Base-by-base conservation (phyloP, 192 early-diverging fungal genomes). In the Rhizophagus sp. region DNA sequence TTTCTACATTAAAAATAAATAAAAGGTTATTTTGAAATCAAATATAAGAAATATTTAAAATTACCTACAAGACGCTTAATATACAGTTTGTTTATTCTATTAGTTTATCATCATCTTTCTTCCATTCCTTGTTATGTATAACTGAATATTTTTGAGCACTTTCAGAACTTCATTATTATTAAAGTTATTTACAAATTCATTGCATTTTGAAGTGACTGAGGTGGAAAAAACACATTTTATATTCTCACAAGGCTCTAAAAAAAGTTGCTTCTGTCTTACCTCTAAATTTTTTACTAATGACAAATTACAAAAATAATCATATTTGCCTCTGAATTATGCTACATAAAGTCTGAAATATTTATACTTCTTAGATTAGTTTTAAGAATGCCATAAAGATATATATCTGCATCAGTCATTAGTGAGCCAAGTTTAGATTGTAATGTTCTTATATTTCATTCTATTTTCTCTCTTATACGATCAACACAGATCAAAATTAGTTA, bases 171-270 rank as follows among this genome's bases (percentile, higher is more conserved):
- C 3, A 30, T 62, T 36, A 62, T 75, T 75, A 75, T 62, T 62
- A 75, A 75, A 75, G 22, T 62, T 75, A 33, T 75, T 33, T 39
- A 75, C 73, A 75, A 75, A 75, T 27, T 75, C 13, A 61, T 62
- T 2, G 9, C 41, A 64, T 24, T 12, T 50, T 47, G 44, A 71
- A 71, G 52, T 62, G 36, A 75, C 27, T 75, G 25, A 75, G 13
- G 6, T 34, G 11, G 73, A 57, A 25, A 75, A 5, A 62, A 22
- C 61, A 34, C 52, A 34, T 61, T 62, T 75, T 10, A 75, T 75
- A 24, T 75, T 75, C 22, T 75, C 57, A 1, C 30, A 25, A 61
- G 30, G 57, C 15, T 75, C 33, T n/a, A 62, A 62, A 3, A 75
- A 75, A 62, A n/a, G 33, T 30, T 12, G 30, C 25, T 33, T 57